Percentiles rank a stretch among this genome's conserved stretches.
These are phyloP conservation scores for Colletotrichum tamarilloi DNA, from an alignment of 2,329 filamentous ascomycete species.

Conservation along the genomic window DNA sequence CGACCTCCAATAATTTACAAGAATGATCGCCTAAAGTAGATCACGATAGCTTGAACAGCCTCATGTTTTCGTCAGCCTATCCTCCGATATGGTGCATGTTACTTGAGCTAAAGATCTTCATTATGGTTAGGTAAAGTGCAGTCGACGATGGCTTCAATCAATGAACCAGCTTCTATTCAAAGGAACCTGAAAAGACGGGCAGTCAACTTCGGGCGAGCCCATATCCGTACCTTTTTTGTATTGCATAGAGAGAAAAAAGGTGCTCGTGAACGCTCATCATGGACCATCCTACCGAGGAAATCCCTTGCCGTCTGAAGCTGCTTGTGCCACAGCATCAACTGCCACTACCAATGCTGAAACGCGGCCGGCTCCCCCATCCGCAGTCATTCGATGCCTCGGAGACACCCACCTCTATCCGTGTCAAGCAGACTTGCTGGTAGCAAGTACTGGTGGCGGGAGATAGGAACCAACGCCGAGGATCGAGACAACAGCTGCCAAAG, in stretches of 20 bases:
- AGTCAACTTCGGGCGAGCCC: neutral
- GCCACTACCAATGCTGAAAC: conserved; percentile 32
- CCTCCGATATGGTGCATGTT: neutral
- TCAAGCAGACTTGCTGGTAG: neutral
- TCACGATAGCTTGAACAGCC: neutral
- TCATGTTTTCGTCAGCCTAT: neutral
- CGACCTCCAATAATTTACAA: neutral
- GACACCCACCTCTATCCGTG: neutral
- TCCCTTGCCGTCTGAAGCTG: conserved; percentile 32
- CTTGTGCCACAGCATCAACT: conserved; percentile 27
- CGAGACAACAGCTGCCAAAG: too few species aligned
- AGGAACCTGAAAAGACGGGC: neutral
- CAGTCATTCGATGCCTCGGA: conserved; percentile 28
- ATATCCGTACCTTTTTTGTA: neutral
- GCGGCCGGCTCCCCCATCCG: conserved; percentile 18
- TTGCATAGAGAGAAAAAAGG: neutral
- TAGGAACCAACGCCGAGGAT: neutral
- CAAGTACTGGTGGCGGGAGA: neutral
- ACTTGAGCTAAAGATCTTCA: too few species aligned
- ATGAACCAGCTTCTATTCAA: neutral
- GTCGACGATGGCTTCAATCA: neutral
- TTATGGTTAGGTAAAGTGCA: neutral
- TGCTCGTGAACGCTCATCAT: neutral
- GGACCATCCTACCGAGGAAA: conserved; percentile 28
- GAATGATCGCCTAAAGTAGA: neutral